These are phyloP conservation scores for Gossypium raimondii DNA, from an alignment of 345 rosid genomes.

Conservation along the genomic window DNA sequence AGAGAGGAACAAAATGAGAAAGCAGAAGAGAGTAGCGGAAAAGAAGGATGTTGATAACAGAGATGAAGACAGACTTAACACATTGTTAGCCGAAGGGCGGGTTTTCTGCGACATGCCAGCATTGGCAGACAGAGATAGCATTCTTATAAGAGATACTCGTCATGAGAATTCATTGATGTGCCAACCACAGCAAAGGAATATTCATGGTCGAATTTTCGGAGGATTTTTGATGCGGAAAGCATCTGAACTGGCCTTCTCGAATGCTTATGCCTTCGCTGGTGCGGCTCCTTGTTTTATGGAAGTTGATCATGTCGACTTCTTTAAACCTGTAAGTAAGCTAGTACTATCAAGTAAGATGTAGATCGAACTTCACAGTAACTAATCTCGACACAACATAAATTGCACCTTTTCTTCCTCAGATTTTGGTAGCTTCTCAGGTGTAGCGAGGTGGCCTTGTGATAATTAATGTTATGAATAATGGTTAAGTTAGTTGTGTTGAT, in stretches of 20 bases:
- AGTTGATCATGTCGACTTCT: slow-evolving; percentile 87
- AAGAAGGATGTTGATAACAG: slow-evolving; percentile 28
- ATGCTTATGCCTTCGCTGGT: slow-evolving; percentile 84
- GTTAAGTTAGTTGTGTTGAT: slow-evolving; percentile 15
- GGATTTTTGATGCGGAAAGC: slow-evolving; percentile 90
- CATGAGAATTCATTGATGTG: slow-evolving; percentile 74
- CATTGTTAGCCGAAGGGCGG: slow-evolving; percentile 72
- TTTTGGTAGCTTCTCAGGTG: not conserved
- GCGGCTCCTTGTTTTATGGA: slow-evolving; percentile 68
- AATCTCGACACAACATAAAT: not conserved
- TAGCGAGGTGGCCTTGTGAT: not conserved
- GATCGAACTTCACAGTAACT: not conserved
- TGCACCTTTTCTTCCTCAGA: not conserved
- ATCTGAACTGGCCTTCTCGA: slow-evolving; percentile 77
- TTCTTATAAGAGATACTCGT: slow-evolving; percentile 60
- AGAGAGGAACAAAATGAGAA: slow-evolving; percentile 66
- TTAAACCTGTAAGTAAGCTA: slow-evolving; percentile 60
- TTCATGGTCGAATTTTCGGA: slow-evolving; percentile 81
- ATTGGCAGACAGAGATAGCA: slow-evolving; percentile 82
- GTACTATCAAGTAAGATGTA: not conserved
- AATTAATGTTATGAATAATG: not conserved
- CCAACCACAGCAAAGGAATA: slow-evolving; percentile 85
- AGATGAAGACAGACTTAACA: slow-evolving; percentile 48
- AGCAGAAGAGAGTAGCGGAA: slow-evolving; percentile 42
- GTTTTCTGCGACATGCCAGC: slow-evolving; percentile 90